These are phyloP conservation scores for Tulasnella sp. DNA, from an alignment of 768 basidiomycete species.

Conservation along the genomic window DNA sequence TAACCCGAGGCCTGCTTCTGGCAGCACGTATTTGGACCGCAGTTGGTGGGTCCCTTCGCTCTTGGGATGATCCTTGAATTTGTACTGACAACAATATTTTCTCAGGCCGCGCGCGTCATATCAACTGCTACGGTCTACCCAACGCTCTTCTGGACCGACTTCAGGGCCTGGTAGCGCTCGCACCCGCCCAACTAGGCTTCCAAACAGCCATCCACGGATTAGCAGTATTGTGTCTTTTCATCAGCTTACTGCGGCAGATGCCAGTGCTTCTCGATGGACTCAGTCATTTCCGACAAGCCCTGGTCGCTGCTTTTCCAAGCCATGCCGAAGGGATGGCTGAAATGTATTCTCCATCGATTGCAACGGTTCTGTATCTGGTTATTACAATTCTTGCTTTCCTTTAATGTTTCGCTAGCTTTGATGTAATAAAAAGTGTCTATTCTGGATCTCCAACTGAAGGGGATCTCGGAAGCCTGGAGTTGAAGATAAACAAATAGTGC, in stretches of 20 bases:
- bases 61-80: no score
- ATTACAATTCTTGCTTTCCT: no score
- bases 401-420: no score
- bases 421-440: no score
- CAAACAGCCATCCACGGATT: not conserved
- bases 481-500: no score
- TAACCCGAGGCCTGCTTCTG: not conserved
- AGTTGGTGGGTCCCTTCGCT: not conserved
- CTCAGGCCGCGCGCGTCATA: conserved; percentile 17
- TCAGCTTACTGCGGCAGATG: not conserved
- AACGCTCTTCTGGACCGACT: conserved; percentile 16
- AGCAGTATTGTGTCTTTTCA: not conserved
- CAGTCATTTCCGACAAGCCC: conserved; percentile 5
- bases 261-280: not conserved
- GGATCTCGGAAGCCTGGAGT: no score
- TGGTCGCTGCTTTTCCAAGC: conserved; percentile 18
- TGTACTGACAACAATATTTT: not conserved
- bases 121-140: conserved; percentile 13
- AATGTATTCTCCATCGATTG: not conserved
- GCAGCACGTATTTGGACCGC: conserved; percentile 19
- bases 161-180: not conserved
- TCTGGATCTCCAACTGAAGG: no score
- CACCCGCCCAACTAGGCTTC: not conserved
- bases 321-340: not conserved
- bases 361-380: no score